Evolutionary conservation across 176 grass and related monocot genomes (phyloP).

Genomic region (Elymus sibiricus): DNA sequence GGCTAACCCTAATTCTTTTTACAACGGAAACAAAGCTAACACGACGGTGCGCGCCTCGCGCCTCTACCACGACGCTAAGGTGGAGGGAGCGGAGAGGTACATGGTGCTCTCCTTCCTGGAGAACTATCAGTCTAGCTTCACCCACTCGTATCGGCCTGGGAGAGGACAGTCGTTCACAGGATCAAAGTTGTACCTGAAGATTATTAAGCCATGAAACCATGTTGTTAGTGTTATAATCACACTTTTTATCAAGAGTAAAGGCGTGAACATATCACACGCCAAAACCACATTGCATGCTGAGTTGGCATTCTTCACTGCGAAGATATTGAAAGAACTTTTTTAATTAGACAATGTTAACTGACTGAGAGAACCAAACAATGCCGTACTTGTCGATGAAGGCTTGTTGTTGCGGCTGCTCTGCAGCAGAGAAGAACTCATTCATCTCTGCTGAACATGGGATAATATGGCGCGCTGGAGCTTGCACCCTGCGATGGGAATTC

Average conservation of each 20-base stretch:
- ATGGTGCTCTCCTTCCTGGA: not conserved
- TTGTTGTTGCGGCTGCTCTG: conserved; percentile 28
- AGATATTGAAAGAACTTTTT: not conserved
- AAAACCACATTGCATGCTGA: no score
- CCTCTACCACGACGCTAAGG: conserved; percentile 19
- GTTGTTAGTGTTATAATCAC: not conserved
- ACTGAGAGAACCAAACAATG: not conserved
- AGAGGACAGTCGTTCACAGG: conserved; percentile 51
- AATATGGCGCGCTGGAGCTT: not conserved
- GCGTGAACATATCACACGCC: no score
- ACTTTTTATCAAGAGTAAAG: not conserved
- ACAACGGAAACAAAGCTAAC: conserved; percentile 36
- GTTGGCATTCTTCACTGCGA: not conserved
- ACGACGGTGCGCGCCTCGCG: conserved; percentile 6
- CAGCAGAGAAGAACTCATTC: conserved; percentile 40
- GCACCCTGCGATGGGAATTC: conserved; percentile 12
- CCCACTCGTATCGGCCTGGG: conserved; percentile 56
- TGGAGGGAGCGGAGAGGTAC: conserved; percentile 31
- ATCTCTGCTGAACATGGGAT: conserved; percentile 30
- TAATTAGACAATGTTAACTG: not conserved
- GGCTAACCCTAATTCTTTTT: conserved; percentile 41
- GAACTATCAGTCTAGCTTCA: conserved; percentile 44
- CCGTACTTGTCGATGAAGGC: conserved; percentile 56
- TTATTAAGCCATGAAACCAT: not conserved
- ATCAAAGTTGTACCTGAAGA: conserved; percentile 69